Evolutionary conservation across 2,329 filamentous ascomycete species (phyloP).

Genomic region (Akanthomyces dipterigenus): DNA sequence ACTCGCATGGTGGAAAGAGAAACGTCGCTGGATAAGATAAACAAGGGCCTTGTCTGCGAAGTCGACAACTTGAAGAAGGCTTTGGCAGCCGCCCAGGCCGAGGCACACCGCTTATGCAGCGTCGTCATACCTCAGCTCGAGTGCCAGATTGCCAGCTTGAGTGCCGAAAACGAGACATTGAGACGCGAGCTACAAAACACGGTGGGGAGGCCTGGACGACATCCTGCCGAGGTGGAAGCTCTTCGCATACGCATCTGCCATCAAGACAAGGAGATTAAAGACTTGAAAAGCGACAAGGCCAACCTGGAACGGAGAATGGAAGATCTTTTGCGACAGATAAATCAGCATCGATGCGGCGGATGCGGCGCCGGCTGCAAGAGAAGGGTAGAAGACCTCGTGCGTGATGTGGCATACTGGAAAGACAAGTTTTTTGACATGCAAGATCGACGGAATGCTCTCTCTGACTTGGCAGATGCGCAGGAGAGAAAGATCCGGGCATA

Average conservation of each 20-base stretch:
- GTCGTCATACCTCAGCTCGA: conserved; percentile 31
- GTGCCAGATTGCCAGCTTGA: conserved; percentile 29
- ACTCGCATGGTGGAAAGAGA: conserved; percentile 30
- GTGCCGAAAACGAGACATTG: conserved; percentile 33
- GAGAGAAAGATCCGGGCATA: conserved; percentile 27
- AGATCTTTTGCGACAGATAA: conserved; percentile 27
- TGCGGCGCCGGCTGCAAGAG: conserved; percentile 23
- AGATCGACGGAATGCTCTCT: conserved; percentile 23
- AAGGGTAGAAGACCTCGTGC: conserved; percentile 26
- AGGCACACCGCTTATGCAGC: conserved; percentile 27
- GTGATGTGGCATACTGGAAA: conserved; percentile 30
- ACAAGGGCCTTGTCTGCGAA: conserved; percentile 27
- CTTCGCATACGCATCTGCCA: conserved; percentile 27
- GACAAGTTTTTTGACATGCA: conserved; percentile 26
- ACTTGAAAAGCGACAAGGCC: conserved; percentile 29
- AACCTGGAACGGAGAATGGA: conserved; percentile 27
- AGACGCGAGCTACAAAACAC: conserved; percentile 30
- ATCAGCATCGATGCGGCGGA: neutral
- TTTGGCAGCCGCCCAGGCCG: conserved; percentile 28
- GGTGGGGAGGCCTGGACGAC: conserved; percentile 24
- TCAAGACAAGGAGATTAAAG: conserved; percentile 32
- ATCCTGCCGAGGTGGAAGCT: conserved; percentile 26
- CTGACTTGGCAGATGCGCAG: conserved; percentile 23
- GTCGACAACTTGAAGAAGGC: conserved; percentile 28
- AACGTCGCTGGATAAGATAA: conserved; percentile 27